phyloP scores from a whole-genome alignment of 805 yeast species.

The Zygoascus bituminiphila region DNA sequence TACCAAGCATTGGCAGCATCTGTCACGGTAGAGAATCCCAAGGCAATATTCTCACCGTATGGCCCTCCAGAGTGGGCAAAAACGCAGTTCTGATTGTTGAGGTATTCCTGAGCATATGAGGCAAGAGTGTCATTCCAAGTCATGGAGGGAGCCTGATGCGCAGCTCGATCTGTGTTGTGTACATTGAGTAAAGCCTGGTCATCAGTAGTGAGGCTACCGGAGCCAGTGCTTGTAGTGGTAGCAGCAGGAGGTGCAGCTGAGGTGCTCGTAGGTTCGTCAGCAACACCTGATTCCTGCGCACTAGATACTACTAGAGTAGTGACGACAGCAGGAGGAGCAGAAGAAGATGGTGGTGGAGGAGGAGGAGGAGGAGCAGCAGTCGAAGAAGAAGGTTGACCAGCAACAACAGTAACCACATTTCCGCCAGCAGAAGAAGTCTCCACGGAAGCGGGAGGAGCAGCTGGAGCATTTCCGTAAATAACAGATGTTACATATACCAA shows the following conservation, averaged over 20 bases:
- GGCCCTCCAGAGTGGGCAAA: slow-evolving; percentile 60
- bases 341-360: slow-evolving; percentile 3
- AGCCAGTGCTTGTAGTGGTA: slow-evolving; percentile 2
- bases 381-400: slow-evolving; percentile 8
- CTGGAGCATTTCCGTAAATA: neutral
- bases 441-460: slow-evolving; percentile 9
- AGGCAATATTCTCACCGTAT: slow-evolving; percentile 78
- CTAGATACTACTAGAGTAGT: slow-evolving; percentile 11
- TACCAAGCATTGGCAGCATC: slow-evolving; percentile 63
- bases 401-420: neutral
- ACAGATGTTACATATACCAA: slow-evolving; percentile 4
- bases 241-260: slow-evolving; percentile 9
- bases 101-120: slow-evolving; percentile 49
- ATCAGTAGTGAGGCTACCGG: slow-evolving; percentile 8
- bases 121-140: slow-evolving; percentile 50
- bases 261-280: slow-evolving; percentile 5
- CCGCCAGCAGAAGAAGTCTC: slow-evolving; percentile 3
- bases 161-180: slow-evolving; percentile 24
- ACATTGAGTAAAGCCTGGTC: slow-evolving; percentile 13
- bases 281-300: neutral
- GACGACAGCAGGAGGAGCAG: slow-evolving; percentile 8
- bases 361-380: slow-evolving; percentile 3
- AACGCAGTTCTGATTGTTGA: slow-evolving; percentile 34
- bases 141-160: slow-evolving; percentile 31
- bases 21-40: slow-evolving; percentile 47